Conservation (phyloP, 257 asterid species). For the Solanum bulbocastanum region DNA sequence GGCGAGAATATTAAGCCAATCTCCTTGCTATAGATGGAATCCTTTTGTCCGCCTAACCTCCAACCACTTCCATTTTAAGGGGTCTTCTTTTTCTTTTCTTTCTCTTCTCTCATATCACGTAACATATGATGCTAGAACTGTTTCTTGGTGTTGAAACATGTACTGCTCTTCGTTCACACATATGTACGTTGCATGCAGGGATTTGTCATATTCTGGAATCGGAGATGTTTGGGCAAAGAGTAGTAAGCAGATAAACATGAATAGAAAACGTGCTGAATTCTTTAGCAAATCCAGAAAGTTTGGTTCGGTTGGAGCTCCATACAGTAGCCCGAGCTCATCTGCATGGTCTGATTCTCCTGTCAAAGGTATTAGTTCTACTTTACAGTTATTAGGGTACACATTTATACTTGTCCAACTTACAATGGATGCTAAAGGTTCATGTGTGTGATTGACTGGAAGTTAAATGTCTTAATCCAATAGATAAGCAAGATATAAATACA, state of each 20-base stretch:
- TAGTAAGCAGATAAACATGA: slow-evolving; percentile 16
- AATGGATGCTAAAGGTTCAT: not conserved
- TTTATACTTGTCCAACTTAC: not conserved
- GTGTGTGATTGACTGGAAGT: not conserved
- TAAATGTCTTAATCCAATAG: not conserved
- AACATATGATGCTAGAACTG: slow-evolving; percentile 1
- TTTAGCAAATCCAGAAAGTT: slow-evolving; percentile 36
- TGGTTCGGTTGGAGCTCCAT: slow-evolving; percentile 22
- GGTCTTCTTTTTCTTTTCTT: not conserved
- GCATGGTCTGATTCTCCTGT: slow-evolving; percentile 34
- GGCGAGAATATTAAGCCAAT: not conserved
- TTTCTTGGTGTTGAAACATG: not conserved
- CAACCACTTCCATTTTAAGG: not conserved
- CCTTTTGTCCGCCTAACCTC: not conserved
- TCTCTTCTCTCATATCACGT: not conserved
- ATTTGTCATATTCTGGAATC: slow-evolving; percentile 20
- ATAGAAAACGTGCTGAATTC: slow-evolving; percentile 53
- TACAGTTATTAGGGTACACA: not conserved
- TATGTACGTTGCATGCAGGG: slow-evolving; percentile 24
- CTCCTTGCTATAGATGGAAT: not conserved
- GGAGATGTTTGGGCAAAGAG: slow-evolving; percentile 27
- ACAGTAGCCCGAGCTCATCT: slow-evolving; percentile 37
- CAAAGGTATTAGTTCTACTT: slow-evolving; percentile 26
- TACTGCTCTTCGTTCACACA: not conserved
- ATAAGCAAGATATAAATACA: not conserved